Conservation (phyloP, 2,329 filamentous ascomycete species). For the Aspergillus viridinutans region DNA sequence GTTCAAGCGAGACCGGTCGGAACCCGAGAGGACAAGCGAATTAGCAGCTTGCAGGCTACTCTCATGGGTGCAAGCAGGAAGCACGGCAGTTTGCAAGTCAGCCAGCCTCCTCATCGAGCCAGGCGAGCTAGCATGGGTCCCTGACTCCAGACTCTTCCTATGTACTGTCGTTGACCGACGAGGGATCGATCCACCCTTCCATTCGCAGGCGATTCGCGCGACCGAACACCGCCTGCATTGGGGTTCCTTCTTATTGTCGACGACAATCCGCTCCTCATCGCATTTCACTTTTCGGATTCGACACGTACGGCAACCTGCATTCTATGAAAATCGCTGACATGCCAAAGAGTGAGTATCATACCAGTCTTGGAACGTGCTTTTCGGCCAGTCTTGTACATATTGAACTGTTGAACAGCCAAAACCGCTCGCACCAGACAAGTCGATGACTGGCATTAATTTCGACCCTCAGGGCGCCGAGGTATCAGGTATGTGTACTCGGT, state of each 20-base stretch:
- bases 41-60: constrained; percentile 18
- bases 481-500: constrained; percentile 15
- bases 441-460: neutral
- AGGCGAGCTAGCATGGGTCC: neutral
- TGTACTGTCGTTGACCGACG: constrained; percentile 4
- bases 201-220: constrained; percentile 23
- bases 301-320: constrained; percentile 26
- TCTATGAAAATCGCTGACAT: neutral
- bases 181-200: constrained; percentile 22
- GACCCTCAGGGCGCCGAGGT: constrained; percentile 27
- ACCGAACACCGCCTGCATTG: constrained; percentile 21
- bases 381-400: constrained; percentile 17
- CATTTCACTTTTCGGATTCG: constrained; percentile 29
- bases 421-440: no score
- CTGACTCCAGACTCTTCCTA: constrained; percentile 2
- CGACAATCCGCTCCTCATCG: constrained; percentile 22
- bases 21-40: constrained; percentile 16
- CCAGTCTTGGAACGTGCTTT: constrained; percentile 25
- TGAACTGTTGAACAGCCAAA: neutral
- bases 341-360: constrained; percentile 14
- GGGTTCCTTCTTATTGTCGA: constrained; percentile 16
- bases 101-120: neutral
- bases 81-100: constrained; percentile 1
- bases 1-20: constrained; percentile 21
- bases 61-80: constrained; percentile 6